Evolutionary conservation across 257 asterid species (phyloP).

Genomic region (Ehretia macrophylla): DNA sequence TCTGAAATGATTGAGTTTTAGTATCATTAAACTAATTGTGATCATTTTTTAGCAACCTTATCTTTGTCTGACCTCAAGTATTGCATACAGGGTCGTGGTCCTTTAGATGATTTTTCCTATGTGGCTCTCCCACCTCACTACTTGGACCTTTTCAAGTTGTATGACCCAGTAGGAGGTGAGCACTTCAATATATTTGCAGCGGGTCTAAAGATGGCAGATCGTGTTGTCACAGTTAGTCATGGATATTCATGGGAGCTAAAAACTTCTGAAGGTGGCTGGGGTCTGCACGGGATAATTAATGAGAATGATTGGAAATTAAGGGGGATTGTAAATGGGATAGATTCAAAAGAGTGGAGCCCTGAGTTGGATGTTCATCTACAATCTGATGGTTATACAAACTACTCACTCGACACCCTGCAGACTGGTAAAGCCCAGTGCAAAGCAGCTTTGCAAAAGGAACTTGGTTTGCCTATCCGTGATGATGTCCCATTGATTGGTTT

Average conservation of each 20-base stretch:
- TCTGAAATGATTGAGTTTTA: too few relatives aligned
- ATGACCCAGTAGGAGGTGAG: conserved; percentile 91
- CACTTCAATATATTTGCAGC: conserved; percentile 96
- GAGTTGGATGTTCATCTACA: conserved; percentile 59
- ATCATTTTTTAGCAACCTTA: too few relatives aligned
- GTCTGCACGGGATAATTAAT: conserved; percentile 70
- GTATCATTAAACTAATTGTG: too few relatives aligned
- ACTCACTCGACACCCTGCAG: conserved; percentile 70
- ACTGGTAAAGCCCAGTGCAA: conserved; percentile 77
- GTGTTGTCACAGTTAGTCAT: conserved; percentile 79
- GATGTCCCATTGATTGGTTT: conserved; percentile 78
- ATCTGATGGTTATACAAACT: conserved; percentile 73
- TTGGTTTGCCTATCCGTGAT: conserved; percentile 57
- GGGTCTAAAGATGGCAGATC: conserved; percentile 83
- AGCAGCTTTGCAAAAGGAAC: conserved; percentile 83
- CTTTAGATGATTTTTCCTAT: conserved; percentile 53
- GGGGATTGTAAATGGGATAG: conserved; percentile 95
- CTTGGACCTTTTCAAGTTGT: conserved; percentile 58
- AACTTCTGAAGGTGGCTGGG: conserved; percentile 96
- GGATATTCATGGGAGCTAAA: conserved; percentile 90
- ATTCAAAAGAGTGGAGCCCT: conserved; percentile 86
- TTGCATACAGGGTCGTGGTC: conserved; percentile 86
- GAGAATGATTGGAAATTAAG: conserved; percentile 74
- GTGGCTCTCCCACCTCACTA: conserved; percentile 79
- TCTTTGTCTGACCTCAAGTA: not conserved